Conservation (phyloP, 148 eudicot species). For the Mesembryanthemum crystallinum region DNA sequence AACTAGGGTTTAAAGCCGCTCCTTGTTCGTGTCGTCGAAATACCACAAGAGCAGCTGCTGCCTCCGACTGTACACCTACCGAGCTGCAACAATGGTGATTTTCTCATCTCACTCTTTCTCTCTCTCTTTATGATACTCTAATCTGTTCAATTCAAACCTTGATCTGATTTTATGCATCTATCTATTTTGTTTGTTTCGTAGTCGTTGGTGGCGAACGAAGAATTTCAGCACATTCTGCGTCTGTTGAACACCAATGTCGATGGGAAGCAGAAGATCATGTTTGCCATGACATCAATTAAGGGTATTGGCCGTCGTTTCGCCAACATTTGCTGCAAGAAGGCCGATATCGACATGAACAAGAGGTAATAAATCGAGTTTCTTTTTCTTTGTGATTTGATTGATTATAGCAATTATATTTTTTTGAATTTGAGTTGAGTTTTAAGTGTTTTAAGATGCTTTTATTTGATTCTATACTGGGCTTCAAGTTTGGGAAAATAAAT, state of each 20-base stretch:
- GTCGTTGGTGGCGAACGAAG: slow-evolving; percentile 84
- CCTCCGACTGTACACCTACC: no score
- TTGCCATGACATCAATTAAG: slow-evolving; percentile 86
- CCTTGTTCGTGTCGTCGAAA: not conserved
- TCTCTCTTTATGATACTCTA: not conserved
- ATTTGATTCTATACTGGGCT: not conserved
- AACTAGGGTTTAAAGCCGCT: no score
- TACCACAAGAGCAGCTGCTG: not conserved
- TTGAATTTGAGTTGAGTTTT: no score
- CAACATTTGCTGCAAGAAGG: slow-evolving; percentile 89
- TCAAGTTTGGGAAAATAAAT: no score
- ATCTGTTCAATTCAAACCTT: no score
- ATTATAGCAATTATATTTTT: no score
- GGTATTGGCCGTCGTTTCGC: slow-evolving; percentile 95
- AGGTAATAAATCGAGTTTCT: no score
- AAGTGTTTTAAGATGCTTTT: no score
- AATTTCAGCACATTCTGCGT: slow-evolving; percentile 90
- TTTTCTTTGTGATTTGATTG: no score
- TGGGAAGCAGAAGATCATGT: slow-evolving; percentile 94
- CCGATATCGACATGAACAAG: slow-evolving; percentile 92
- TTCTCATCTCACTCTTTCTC: not conserved
- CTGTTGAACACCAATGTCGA: slow-evolving; percentile 87
- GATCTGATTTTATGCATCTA: not conserved
- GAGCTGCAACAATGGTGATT: slow-evolving; percentile 23
- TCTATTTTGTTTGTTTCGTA: slow-evolving; percentile 2